These are phyloP conservation scores for Albophoma yamanashiensis DNA, from an alignment of 2,329 filamentous ascomycete genomes.

Conservation along the genomic window DNA sequence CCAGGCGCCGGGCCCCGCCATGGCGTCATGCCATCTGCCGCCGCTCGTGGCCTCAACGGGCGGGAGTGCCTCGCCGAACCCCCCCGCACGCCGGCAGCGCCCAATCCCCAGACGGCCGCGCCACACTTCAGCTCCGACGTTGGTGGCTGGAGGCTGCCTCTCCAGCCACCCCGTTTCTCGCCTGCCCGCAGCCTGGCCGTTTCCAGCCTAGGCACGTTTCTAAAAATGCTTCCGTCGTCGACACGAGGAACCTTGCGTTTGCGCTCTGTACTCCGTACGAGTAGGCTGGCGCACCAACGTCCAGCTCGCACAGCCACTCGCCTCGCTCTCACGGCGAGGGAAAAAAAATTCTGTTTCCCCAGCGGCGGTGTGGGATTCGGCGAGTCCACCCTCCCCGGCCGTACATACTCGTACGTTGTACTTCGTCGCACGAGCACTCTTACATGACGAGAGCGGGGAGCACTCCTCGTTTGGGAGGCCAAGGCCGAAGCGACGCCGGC, in stretches of 20 bases:
- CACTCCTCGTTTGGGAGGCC: neutral
- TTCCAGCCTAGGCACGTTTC: neutral
- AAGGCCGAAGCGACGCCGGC: neutral
- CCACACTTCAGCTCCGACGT: neutral
- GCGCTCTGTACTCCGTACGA: neutral
- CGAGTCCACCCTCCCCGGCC: neutral
- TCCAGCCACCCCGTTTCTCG: neutral
- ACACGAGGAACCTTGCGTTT: neutral
- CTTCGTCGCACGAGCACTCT: too few species aligned
- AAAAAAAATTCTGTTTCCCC: neutral
- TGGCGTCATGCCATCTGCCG: slow-evolving; percentile 1
- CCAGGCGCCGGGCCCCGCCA: neutral
- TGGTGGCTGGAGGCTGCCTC: neutral
- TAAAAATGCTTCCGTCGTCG: neutral
- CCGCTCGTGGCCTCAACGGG: neutral
- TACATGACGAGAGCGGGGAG: too few species aligned
- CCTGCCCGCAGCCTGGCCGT: neutral
- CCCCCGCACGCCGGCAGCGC: too few species aligned
- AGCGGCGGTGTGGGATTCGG: neutral
- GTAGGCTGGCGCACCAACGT: too few species aligned
- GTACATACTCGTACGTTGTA: neutral
- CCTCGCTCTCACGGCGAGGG: neutral
- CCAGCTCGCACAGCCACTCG: neutral
- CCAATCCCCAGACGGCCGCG: neutral
- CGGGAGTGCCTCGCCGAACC: too few species aligned